These are phyloP conservation scores for Nicotiana knightiana DNA, from an alignment of 257 asterid genomes.

Conservation along the genomic window DNA sequence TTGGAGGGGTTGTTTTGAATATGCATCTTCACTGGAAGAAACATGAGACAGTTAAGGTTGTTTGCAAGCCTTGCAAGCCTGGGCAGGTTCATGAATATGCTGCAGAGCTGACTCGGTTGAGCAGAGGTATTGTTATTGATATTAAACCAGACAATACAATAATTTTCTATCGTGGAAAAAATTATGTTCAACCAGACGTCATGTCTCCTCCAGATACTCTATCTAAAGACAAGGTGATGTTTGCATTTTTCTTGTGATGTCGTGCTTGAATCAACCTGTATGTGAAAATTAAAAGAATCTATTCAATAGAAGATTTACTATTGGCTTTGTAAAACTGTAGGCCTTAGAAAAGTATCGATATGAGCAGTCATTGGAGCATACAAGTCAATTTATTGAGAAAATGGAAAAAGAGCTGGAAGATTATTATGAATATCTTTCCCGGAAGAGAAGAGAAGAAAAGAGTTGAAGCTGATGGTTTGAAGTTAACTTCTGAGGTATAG, in stretches of 20 bases:
- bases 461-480: not conserved
- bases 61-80: conserved; percentile 87
- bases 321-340: conserved; percentile 27
- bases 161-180: conserved; percentile 82
- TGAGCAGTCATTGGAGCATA: conserved; percentile 89
- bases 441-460: conserved; percentile 32
- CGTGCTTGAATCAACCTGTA: not conserved
- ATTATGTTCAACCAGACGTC: conserved; percentile 75
- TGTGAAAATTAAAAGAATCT: not conserved
- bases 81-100: conserved; percentile 83
- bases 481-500: not conserved
- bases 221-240: conserved; percentile 82
- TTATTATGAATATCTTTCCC: conserved; percentile 63
- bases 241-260: not conserved
- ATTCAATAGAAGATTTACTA: not conserved
- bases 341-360: conserved; percentile 74
- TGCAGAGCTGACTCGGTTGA: conserved; percentile 76
- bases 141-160: conserved; percentile 64
- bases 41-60: conserved; percentile 86
- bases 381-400: conserved; percentile 79
- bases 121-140: conserved; percentile 75
- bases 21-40: conserved; percentile 99
- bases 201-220: conserved; percentile 89
- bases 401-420: conserved; percentile 83
- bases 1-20: conserved; percentile 95